Base-by-base conservation (phyloP, 345 rosid genomes). In the Hirschfeldia incana region DNA sequence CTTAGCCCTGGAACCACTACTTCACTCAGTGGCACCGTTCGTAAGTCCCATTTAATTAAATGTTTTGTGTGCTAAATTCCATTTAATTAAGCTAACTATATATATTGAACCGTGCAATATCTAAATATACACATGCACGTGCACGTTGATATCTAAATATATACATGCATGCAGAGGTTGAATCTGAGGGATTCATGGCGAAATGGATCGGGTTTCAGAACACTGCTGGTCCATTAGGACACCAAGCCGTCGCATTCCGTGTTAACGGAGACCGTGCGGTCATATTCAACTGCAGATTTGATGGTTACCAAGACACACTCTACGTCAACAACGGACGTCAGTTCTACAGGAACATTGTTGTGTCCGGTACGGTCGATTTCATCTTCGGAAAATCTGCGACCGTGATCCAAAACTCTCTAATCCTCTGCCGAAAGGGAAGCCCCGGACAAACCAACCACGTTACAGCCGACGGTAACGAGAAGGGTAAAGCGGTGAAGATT, bases 341-440 rank as follows among this genome's bases (percentile, higher is more conserved):
- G 44, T 91, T 88, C 85, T 91, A 83, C 86, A 84, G 92, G 27
- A 84, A 91, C 78, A 88, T 90, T 63, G 86, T 85, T 70, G 87
- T 93, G 55, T 81, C 97, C 9, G 94, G 93, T 4, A 93, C 93
- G 0, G 78, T 89, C 2, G 94, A 93, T 78, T 93, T 91, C 93
- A 86, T 91, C 86, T 91, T 93, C 44, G 97, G 97, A 1, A 87
- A 87, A 59, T 86, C 89, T 2, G 62, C 84, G 0, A 76, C 86
- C 5, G 69, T 89, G 64, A 86, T 91, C 80, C 97, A 93, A 60
- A 89, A 86, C 88, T 92, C 91, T 8, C 59, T 76, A n/a, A 78
- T 93, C 85, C 85, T 89, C 5, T 76, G 75, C 73, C 76, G 90
- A 12, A 87, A 75, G 70, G 87, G 88, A 0, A 78, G 8, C 3